Conservation (phyloP, 345 rosid genomes). For the Combretum micranthum region DNA sequence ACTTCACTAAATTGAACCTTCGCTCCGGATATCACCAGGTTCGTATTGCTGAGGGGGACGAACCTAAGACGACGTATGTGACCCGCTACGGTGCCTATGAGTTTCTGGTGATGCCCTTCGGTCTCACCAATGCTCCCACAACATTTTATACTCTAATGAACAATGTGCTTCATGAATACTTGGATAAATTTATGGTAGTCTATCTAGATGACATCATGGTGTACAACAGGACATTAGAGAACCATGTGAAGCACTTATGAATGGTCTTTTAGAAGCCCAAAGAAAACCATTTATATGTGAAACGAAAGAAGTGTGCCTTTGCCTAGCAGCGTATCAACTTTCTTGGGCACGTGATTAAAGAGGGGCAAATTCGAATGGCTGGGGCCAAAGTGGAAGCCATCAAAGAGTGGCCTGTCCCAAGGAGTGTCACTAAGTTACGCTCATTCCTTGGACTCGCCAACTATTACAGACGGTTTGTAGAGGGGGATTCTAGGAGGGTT, state of each 20-base stretch:
- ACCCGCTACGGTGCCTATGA: not conserved
- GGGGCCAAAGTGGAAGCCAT: no score
- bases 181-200: not conserved
- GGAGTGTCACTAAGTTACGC: no score
- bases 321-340: not conserved
- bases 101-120: not conserved
- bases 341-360: no score
- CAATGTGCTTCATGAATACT: not conserved
- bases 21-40: not conserved
- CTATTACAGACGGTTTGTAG: no score
- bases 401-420: no score
- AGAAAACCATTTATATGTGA: not conserved
- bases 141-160: not conserved
- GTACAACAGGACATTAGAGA: not conserved
- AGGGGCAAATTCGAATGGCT: no score
- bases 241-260: not conserved
- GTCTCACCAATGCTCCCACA: not conserved
- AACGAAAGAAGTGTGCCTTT: not conserved
- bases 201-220: not conserved
- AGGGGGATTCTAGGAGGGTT: no score
- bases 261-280: not conserved
- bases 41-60: not conserved
- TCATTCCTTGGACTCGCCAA: no score
- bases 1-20: no score
- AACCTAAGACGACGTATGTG: not conserved